Percentiles rank a stretch among this genome's conserved stretches.
Evolutionary conservation across 306 rosid species (phyloP).

Genomic region (Datisca glomerata): DNA sequence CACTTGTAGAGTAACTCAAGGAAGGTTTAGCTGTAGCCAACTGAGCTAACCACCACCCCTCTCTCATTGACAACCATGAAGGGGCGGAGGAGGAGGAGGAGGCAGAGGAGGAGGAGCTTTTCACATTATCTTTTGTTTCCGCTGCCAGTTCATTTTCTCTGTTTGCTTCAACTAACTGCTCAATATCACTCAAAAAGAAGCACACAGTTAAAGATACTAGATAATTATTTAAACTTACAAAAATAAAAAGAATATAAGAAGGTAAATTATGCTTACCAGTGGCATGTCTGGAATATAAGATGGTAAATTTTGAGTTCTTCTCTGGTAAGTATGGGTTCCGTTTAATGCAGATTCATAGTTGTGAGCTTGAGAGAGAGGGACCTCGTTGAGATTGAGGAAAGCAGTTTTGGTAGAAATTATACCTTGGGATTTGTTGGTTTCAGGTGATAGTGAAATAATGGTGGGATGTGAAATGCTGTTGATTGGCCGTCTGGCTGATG

Average conservation of each 20-base stretch:
- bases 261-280: conserved; percentile 6
- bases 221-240: no score
- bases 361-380: conserved; percentile 31
- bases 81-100: conserved; percentile 11
- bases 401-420: conserved; percentile 2
- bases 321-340: conserved; percentile 18
- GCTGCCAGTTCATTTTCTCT: conserved; percentile 4
- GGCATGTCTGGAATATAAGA: conserved; percentile 4
- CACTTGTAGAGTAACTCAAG: conserved; percentile 3
- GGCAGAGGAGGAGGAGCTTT: conserved; percentile 3
- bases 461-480: conserved; percentile 29
- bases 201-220: no score
- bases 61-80: conserved; percentile 4
- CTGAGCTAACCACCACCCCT: conserved; percentile 13
- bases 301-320: conserved; percentile 4
- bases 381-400: conserved; percentile 54
- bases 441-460: conserved; percentile 5
- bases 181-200: no score
- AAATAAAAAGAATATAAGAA: not conserved
- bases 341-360: conserved; percentile 6
- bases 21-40: conserved; percentile 3
- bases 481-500: conserved; percentile 53
- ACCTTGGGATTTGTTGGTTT: no score
- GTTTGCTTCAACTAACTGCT: conserved; percentile 12
- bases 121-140: not conserved